These are phyloP conservation scores for Eruca vesicaria DNA, from an alignment of 441 rosid species.

Conservation along the genomic window DNA sequence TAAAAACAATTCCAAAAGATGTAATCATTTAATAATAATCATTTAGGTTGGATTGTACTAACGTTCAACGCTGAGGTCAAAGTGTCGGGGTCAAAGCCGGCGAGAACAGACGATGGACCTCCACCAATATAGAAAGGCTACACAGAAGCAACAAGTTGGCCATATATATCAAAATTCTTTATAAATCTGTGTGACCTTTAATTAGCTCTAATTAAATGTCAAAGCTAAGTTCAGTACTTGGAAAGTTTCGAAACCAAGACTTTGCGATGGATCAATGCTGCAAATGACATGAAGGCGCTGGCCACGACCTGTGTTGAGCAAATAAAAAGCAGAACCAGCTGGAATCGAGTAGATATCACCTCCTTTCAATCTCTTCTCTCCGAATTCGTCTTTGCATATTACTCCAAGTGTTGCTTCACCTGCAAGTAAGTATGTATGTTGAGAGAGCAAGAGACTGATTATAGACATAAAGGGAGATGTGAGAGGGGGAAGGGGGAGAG, in stretches of 20 bases:
- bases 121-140: conserved; percentile 90
- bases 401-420: conserved; percentile 85
- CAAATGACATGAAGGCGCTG: conserved; percentile 70
- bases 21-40: too few relatives aligned
- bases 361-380: conserved; percentile 49
- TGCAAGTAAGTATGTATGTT: conserved; percentile 35
- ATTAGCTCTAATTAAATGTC: neutral
- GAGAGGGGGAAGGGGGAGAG: neutral
- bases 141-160: neutral
- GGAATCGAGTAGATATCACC: conserved; percentile 72
- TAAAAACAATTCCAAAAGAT: neutral
- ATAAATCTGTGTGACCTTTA: neutral
- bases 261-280: conserved; percentile 68
- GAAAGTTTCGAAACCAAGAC: conserved; percentile 56
- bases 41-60: conserved; percentile 28
- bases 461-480: neutral
- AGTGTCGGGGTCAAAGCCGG: conserved; percentile 65
- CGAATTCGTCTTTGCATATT: conserved; percentile 52
- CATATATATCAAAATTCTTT: neutral
- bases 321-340: conserved; percentile 83
- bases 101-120: conserved; percentile 67
- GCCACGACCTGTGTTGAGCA: conserved; percentile 56
- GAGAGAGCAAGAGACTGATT: neutral
- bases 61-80: conserved; percentile 78
- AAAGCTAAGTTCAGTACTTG: conserved; percentile 45